Percentiles rank a stretch among this genome's conserved stretches.
phyloP scores from a whole-genome alignment of 225 moss, liverwort and hornwort genomes.

The Pseudisothecium myosuroides region DNA sequence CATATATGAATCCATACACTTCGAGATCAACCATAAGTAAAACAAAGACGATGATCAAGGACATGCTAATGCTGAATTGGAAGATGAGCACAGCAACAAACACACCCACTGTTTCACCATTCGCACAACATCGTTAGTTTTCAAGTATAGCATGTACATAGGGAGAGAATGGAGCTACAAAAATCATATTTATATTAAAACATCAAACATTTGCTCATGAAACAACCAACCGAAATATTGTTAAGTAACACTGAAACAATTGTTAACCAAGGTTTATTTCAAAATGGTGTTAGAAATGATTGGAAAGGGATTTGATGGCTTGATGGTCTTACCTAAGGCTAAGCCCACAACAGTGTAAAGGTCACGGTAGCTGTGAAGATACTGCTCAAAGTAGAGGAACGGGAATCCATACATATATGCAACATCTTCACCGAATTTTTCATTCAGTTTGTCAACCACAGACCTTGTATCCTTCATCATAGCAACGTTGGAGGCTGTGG shows the following conservation, averaged over 20 bases:
- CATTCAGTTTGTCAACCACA: conserved; percentile 55
- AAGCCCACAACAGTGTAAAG: conserved; percentile 86
- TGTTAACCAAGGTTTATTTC: background rate
- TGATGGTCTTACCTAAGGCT: conserved; percentile 45
- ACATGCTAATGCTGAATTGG: conserved; percentile 85
- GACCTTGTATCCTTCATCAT: conserved; percentile 73
- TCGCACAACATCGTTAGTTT: background rate
- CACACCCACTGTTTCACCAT: conserved; percentile 66
- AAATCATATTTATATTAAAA: background rate
- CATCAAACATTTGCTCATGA: background rate
- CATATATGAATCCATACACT: conserved; percentile 80
- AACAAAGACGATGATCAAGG: conserved; percentile 57
- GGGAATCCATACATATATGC: conserved; percentile 95
- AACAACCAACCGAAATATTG: background rate
- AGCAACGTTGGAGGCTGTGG: conserved; percentile 44
- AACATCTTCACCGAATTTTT: conserved; percentile 43
- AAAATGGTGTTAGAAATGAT: background rate
- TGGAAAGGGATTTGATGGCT: background rate
- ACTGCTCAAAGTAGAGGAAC: conserved; percentile 95
- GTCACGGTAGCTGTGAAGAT: conserved; percentile 89
- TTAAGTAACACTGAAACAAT: background rate
- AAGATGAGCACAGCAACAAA: conserved; percentile 81
- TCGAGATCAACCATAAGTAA: conserved; percentile 84
- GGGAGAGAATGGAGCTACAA: background rate
- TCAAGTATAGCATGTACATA: background rate